Conservation (phyloP, 2,329 filamentous ascomycete genomes). For the Aspergillaceae sp. region DNA sequence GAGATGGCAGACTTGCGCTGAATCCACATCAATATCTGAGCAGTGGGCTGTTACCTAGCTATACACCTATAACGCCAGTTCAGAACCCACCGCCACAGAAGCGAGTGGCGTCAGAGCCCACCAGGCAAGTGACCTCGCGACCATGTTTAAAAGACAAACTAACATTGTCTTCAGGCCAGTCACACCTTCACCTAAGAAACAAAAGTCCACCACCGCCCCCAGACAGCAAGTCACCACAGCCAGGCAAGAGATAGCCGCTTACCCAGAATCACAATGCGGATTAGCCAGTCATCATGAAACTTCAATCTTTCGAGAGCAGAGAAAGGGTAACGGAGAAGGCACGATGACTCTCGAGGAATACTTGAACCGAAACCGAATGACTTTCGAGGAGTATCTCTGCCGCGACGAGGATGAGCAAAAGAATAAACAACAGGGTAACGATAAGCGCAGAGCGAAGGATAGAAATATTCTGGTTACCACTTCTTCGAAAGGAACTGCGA, state of each 20-base stretch:
- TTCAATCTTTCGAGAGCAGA: background rate
- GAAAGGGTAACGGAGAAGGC: background rate
- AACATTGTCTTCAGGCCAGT: background rate
- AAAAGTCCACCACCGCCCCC: background rate
- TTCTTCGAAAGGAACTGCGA: background rate
- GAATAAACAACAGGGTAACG: background rate
- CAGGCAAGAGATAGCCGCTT: background rate
- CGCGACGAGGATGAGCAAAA: background rate
- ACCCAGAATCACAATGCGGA: background rate
- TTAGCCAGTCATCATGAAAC: background rate
- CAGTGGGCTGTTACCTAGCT: too few species aligned
- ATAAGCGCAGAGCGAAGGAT: background rate
- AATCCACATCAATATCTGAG: too few species aligned
- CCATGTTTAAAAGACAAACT: too few species aligned
- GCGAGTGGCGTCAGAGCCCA: too few species aligned
- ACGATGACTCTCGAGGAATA: slow-evolving; percentile 1
- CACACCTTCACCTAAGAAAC: background rate
- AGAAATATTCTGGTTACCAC: background rate
- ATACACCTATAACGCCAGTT: too few species aligned
- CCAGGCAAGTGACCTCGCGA: too few species aligned
- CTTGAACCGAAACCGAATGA: background rate
- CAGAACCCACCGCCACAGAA: too few species aligned
- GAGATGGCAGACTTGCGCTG: too few species aligned
- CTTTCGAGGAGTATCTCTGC: background rate
- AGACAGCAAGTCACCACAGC: background rate